These are phyloP conservation scores for Pseudonitzschia delicatissima DNA, from an alignment of 108 stramenopile species.

Conservation along the genomic window DNA sequence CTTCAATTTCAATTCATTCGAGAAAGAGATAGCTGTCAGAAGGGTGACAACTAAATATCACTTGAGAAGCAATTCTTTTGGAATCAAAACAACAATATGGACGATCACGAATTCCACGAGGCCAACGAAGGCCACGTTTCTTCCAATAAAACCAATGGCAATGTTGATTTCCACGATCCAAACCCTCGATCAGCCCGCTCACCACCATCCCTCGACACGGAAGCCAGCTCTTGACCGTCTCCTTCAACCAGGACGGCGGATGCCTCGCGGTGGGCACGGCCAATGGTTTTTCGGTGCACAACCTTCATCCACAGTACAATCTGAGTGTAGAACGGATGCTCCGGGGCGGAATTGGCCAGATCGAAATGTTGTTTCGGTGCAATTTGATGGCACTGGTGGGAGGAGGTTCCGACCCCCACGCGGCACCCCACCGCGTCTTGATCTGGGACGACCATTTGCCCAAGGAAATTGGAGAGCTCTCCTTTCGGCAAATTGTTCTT, in stretches of 20 bases:
- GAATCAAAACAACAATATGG: not conserved
- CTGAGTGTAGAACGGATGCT: conserved; percentile 79
- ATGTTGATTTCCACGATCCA: not conserved
- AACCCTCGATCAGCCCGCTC: not conserved
- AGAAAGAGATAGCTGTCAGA: not conserved
- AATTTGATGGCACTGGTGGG: conserved; percentile 98
- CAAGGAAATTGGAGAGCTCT: conserved; percentile 92
- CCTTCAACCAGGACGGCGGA: conserved; percentile 89
- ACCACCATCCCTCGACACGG: conserved; percentile 19
- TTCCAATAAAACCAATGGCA: not conserved
- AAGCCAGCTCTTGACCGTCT: conserved; percentile 57
- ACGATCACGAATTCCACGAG: not conserved
- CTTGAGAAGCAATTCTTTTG: too few relatives aligned
- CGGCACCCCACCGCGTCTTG: conserved; percentile 94
- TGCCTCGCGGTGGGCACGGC: conserved; percentile 89
- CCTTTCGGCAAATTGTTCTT: conserved; percentile 87
- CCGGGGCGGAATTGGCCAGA: conserved; percentile 89
- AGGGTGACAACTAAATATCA: too few relatives aligned
- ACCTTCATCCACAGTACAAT: conserved; percentile 85
- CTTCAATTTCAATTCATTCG: too few relatives aligned
- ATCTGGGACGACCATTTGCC: conserved; percentile 98
- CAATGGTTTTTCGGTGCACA: conserved; percentile 95
- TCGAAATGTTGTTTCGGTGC: conserved; percentile 99
- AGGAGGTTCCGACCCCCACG: conserved; percentile 81
- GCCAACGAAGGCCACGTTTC: not conserved